Conservation (phyloP, 768 basidiomycete species). For the Boletus rex-veris region DNA sequence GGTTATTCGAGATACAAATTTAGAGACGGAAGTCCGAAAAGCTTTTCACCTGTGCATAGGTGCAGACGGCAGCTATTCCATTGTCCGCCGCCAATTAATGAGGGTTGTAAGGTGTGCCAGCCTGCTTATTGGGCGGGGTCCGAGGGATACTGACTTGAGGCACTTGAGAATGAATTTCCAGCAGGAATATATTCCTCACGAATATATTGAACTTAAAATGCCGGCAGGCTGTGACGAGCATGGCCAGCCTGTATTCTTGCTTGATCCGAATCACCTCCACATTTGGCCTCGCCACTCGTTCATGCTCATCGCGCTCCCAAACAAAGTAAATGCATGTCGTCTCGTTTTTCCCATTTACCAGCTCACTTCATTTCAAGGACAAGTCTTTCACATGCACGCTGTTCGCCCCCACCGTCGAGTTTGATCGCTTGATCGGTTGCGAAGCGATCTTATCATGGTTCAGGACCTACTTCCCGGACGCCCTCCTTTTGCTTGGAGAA, state of each 20-base stretch:
- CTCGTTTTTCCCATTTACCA: conserved; percentile 26
- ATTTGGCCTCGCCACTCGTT: conserved; percentile 99
- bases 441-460: conserved; percentile 72
- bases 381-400: conserved; percentile 96
- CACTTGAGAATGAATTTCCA: conserved; percentile 83
- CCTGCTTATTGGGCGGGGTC: conserved; percentile 6
- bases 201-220: conserved; percentile 96
- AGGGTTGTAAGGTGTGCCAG: conserved; percentile 75
- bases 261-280: conserved; percentile 95
- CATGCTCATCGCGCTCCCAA: conserved; percentile 98
- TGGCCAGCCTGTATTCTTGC: conserved; percentile 67
- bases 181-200: conserved; percentile 93
- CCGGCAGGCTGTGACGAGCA: conserved; percentile 65
- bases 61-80: conserved; percentile 91
- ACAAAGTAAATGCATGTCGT: conserved; percentile 61
- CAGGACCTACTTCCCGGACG: conserved; percentile 80
- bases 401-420: conserved; percentile 79
- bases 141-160: conserved; percentile 15
- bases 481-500: conserved; percentile 81
- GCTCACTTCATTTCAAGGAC: conserved; percentile 55
- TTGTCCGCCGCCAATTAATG: conserved; percentile 94
- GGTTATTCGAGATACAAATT: conserved; percentile 45
- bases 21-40: conserved; percentile 42
- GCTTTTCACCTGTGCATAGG: conserved; percentile 83
- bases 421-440: conserved; percentile 61